phyloP scores from a whole-genome alignment of 805 yeast genomes.

The Helenozyma baotianmanensis region DNA sequence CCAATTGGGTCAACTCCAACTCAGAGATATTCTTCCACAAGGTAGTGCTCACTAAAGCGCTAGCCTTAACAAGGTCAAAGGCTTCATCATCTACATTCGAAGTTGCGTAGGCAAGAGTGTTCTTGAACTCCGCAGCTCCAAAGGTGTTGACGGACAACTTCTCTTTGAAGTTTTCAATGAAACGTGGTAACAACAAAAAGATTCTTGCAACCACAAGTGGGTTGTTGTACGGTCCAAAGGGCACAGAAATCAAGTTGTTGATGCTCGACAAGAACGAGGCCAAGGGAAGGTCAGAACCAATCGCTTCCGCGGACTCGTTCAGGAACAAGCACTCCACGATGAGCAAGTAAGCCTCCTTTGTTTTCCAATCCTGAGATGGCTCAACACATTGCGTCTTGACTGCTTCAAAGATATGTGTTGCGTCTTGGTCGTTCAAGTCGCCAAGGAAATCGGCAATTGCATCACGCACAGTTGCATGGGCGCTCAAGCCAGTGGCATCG shows the following conservation, averaged over 20 bases:
- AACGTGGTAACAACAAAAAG: slow-evolving; percentile 51
- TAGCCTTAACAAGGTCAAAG: slow-evolving; percentile 20
- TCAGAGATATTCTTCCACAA: slow-evolving; percentile 34
- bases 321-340: slow-evolving; percentile 39
- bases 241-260: slow-evolving; percentile 1
- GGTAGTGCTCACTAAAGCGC: slow-evolving; percentile 50
- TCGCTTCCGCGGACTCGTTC: slow-evolving; percentile 31
- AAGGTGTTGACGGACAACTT: slow-evolving; percentile 25
- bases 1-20: slow-evolving; percentile 10
- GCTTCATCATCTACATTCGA: neutral
- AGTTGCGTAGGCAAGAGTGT: slow-evolving; percentile 3
- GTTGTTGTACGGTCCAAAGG: slow-evolving; percentile 6
- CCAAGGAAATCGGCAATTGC: slow-evolving; percentile 54
- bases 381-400: neutral
- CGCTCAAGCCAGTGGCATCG: slow-evolving; percentile 65
- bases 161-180: slow-evolving; percentile 48
- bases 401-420: slow-evolving; percentile 13
- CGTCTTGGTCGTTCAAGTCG: slow-evolving; percentile 43
- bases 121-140: slow-evolving; percentile 24
- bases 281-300: slow-evolving; percentile 15
- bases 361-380: slow-evolving; percentile 17
- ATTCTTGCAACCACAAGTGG: slow-evolving; percentile 46
- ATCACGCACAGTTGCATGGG: slow-evolving; percentile 51
- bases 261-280: slow-evolving; percentile 5
- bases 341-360: slow-evolving; percentile 39